A percentile compares a stretch with the other conserved stretches of the same genome.
These are phyloP conservation scores for Capsella rubella DNA, from an alignment of 441 rosid species.

Conservation along the genomic window DNA sequence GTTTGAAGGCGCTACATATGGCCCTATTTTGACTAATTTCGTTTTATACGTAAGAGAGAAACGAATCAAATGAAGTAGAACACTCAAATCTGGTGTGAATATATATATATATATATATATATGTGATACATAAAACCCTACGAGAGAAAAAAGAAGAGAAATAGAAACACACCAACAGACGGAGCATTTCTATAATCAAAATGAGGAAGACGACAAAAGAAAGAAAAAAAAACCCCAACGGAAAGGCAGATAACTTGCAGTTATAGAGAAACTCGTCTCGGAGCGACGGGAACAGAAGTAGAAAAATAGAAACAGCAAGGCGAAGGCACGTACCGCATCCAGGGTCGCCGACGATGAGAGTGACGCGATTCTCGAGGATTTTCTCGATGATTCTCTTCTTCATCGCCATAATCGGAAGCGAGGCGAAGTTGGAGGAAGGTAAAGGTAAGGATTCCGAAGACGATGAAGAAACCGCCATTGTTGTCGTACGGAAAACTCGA, in stretches of 20 bases:
- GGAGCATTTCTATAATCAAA: slow-evolving; percentile 1
- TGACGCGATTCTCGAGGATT: slow-evolving; percentile 88
- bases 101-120: too few species aligned
- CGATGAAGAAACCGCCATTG: slow-evolving; percentile 61
- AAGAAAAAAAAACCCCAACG: neutral
- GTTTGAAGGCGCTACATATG: neutral
- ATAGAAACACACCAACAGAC: neutral
- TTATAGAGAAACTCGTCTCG: neutral
- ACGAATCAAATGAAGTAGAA: neutral
- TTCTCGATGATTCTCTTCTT: slow-evolving; percentile 78
- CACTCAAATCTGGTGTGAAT: slow-evolving; percentile 8
- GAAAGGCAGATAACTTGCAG: neutral
- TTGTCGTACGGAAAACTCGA: slow-evolving; percentile 31
- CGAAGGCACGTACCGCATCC: slow-evolving; percentile 75
- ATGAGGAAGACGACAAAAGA: neutral
- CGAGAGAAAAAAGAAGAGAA: neutral
- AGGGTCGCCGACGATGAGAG: slow-evolving; percentile 92
- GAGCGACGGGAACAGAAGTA: neutral
- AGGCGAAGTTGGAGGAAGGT: slow-evolving; percentile 57
- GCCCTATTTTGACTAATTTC: neutral
- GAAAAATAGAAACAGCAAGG: neutral
- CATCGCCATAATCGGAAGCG: slow-evolving; percentile 82
- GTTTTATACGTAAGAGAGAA: neutral
- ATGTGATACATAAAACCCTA: neutral
- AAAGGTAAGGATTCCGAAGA: slow-evolving; percentile 53